Conservation (phyloP, 2,329 filamentous ascomycete species). For the Malbranchea cinnamomea region DNA sequence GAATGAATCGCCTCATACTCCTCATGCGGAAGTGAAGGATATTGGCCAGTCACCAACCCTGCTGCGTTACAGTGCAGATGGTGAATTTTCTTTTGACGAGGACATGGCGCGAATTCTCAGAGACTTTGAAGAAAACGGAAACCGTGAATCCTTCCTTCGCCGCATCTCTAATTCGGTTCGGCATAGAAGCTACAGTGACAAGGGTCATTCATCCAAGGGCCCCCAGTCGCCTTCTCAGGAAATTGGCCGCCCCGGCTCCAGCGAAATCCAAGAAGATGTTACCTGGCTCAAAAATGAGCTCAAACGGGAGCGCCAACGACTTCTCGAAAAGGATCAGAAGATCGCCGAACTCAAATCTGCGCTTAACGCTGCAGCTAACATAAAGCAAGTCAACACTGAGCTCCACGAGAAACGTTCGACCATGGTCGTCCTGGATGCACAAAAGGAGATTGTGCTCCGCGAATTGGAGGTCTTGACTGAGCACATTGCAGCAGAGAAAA, state of each 20-base stretch:
- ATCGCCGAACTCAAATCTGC: conserved; percentile 60
- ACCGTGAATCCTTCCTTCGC: conserved; percentile 64
- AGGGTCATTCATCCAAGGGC: conserved; percentile 52
- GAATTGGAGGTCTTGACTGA: conserved; percentile 82
- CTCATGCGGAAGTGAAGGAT: conserved; percentile 25
- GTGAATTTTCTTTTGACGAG: conserved; percentile 87
- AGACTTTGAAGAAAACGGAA: conserved; percentile 43
- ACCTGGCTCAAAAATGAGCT: conserved; percentile 55
- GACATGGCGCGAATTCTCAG: conserved; percentile 83
- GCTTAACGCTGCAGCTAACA: conserved; percentile 44
- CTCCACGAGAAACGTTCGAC: conserved; percentile 88
- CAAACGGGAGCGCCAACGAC: conserved; percentile 66
- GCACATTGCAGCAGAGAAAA: conserved; percentile 75
- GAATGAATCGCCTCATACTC: conserved; percentile 36
- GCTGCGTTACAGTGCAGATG: conserved; percentile 59
- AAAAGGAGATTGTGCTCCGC: conserved; percentile 87
- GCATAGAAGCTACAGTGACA: conserved; percentile 74
- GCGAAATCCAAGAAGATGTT: conserved; percentile 45
- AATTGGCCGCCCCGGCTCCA: conserved; percentile 57
- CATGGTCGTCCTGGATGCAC: conserved; percentile 82
- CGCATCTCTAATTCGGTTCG: conserved; percentile 87
- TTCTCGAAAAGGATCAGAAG: conserved; percentile 70
- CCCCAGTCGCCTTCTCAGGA: conserved; percentile 54
- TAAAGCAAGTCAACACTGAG: conserved; percentile 71
- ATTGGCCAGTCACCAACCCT: conserved; percentile 49